phyloP scores from a whole-genome alignment of 352 stramenopile species.

The Peronosclerospora sorghi region DNA sequence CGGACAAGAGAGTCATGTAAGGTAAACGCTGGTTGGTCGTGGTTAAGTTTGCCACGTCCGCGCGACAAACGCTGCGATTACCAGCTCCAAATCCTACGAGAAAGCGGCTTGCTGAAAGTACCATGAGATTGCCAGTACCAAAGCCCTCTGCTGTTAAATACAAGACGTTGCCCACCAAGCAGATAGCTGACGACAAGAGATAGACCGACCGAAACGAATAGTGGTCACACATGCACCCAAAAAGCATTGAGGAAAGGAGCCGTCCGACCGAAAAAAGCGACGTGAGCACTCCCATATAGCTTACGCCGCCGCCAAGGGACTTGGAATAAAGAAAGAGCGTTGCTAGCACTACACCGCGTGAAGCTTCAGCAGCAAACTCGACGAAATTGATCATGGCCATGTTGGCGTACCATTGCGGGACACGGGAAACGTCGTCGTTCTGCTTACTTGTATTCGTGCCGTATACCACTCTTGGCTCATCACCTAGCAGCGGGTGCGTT shows the following conservation, averaged over 20 bases:
- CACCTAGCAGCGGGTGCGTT: constrained; percentile 12
- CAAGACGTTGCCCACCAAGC: constrained; percentile 47
- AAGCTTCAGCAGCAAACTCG: constrained; percentile 62
- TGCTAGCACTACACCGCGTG: constrained; percentile 50
- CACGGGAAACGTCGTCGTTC: background rate
- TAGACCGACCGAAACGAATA: constrained; percentile 71
- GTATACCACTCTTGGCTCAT: constrained; percentile 3
- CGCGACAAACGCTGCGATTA: constrained; percentile 63
- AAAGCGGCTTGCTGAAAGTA: constrained; percentile 53
- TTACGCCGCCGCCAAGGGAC: constrained; percentile 48
- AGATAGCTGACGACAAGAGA: constrained; percentile 46
- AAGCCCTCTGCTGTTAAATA: constrained; percentile 48
- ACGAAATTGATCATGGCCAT: constrained; percentile 73
- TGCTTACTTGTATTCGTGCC: constrained; percentile 8
- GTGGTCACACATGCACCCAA: constrained; percentile 64
- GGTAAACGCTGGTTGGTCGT: constrained; percentile 48
- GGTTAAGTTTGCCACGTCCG: constrained; percentile 56
- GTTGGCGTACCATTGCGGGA: constrained; percentile 43
- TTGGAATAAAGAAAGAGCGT: constrained; percentile 72
- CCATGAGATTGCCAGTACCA: constrained; percentile 31
- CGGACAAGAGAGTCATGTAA: constrained; percentile 62
- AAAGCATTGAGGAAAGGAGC: constrained; percentile 61
- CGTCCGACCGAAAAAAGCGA: constrained; percentile 63
- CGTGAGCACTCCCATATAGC: constrained; percentile 59
- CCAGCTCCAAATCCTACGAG: constrained; percentile 61